Percentiles rank a stretch among this genome's conserved stretches.
Conservation (phyloP, 257 asterid genomes). For the Sherardia arvensis region DNA sequence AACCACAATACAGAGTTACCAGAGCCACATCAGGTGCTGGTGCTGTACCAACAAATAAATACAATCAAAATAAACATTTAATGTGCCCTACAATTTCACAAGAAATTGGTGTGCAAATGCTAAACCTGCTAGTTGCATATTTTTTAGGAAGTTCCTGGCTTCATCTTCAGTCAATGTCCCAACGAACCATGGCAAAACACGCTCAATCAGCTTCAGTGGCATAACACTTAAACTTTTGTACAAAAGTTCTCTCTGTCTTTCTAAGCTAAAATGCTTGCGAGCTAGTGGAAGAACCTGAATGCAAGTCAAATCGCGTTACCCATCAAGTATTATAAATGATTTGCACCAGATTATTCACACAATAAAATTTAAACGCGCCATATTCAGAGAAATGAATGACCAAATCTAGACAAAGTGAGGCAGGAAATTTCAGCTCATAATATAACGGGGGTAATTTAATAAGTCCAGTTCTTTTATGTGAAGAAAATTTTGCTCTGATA, state of each 20-base stretch:
- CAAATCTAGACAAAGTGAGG: neutral
- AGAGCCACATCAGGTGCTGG: constrained; percentile 31
- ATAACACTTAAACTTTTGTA: constrained; percentile 36
- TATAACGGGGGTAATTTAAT: neutral
- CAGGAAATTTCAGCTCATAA: neutral
- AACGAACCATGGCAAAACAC: constrained; percentile 42
- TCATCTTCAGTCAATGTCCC: constrained; percentile 30
- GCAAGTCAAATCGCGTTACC: constrained; percentile 5
- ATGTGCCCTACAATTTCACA: neutral
- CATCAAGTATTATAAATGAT: neutral
- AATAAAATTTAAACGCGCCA: neutral
- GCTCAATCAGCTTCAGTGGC: constrained; percentile 43
- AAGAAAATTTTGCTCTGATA: neutral
- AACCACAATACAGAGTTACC: constrained; percentile 38
- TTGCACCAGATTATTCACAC: neutral
- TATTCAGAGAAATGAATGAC: neutral
- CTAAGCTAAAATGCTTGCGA: constrained; percentile 28
- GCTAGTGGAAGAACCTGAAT: constrained; percentile 43
- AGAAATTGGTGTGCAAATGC: neutral
- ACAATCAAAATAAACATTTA: constrained; percentile 9
- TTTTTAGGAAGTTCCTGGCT: constrained; percentile 28
- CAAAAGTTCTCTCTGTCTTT: constrained; percentile 35
- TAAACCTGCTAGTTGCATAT: constrained; percentile 40
- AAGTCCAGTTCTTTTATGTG: neutral
- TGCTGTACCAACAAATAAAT: constrained; percentile 26